Percentiles rank a stretch among this genome's conserved stretches.
Conservation (phyloP, 345 rosid species). For the Populus euphratica region DNA sequence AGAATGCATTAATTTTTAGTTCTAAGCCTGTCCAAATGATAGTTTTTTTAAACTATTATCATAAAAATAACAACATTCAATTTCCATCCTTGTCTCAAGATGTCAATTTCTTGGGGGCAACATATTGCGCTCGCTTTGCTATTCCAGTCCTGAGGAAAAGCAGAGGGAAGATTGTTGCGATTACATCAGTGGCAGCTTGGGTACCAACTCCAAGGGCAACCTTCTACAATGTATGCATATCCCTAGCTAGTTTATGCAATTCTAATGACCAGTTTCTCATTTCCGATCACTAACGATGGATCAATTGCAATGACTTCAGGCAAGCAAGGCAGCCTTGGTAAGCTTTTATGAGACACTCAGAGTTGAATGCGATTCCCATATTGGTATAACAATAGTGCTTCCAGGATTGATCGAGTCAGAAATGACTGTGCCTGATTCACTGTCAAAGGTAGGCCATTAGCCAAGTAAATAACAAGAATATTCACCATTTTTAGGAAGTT, state of each 20-base stretch:
- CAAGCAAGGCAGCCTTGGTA: constrained; percentile 36
- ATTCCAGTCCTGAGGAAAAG: constrained; percentile 32
- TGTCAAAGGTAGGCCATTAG: no score
- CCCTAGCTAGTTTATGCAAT: no score
- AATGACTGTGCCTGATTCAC: constrained; percentile 17
- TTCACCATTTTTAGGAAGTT: no score
- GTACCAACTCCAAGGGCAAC: constrained; percentile 35
- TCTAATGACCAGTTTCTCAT: no score
- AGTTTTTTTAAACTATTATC: no score
- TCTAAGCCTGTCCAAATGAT: no score
- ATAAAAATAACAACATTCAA: no score
- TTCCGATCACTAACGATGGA: not conserved
- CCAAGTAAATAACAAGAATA: no score
- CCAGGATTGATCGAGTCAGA: constrained; percentile 36
- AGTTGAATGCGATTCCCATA: constrained; percentile 38
- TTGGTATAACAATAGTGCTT: constrained; percentile 42
- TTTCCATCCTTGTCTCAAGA: constrained; percentile 15
- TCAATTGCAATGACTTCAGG: constrained; percentile 13
- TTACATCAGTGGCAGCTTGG: constrained; percentile 47
- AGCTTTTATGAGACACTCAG: constrained; percentile 43
- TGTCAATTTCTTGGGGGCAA: constrained; percentile 58
- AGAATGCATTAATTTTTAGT: no score
- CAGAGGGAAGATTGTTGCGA: constrained; percentile 46
- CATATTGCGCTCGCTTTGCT: constrained; percentile 33
- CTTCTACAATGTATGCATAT: constrained; percentile 43